Base-by-base conservation (phyloP, 495 filamentous ascomycete species). In the Extremus antarcticus region DNA sequence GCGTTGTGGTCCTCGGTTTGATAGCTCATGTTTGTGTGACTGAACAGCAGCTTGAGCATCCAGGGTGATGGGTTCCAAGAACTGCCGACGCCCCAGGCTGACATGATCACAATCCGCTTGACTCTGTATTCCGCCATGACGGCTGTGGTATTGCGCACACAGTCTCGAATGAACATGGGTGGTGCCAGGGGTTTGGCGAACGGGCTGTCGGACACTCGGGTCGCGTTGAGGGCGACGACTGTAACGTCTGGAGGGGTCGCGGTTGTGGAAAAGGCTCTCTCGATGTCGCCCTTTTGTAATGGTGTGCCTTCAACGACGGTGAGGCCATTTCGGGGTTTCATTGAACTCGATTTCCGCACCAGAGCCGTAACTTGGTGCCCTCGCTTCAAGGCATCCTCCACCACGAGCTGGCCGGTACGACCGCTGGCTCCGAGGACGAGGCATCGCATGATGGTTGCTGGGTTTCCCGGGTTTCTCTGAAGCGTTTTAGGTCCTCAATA, bases 391-490 rank as follows among this genome's bases (percentile, higher is more conserved):
- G 69, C 66, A 62, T 72, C 66, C 51, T 69, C 61, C 47, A 74
- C 62, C 43, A 69, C 68, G 39, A 73, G 62, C 43, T 64, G 57
- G 54, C 73, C 73, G 43, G 70, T 76, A 48, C 69, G 67, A 53
- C 73, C 72, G 51, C 51, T 73, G 51, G 67, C 74, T 22, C 73
- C 73, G 53, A 72, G 53, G 57, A 75, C 51, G 47, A 76, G 66
- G 58, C 74, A 58, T 32, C 65, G 72, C 72, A 74, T 76, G 25
- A 43, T 66, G 50, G 20, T 22, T n/a, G n/a, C n/a, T n/a, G n/a
- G n/a, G n/a, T n/a, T n/a, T n/a, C n/a, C n/a, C n/a, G n/a, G n/a
- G n/a, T n/a, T n/a, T n/a, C n/a, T n/a, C n/a, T n/a, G n/a, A n/a
- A n/a, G n/a, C n/a, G n/a, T n/a, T n/a, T n/a, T n/a, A n/a, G n/a